Conservation (phyloP, 169 alveolate species). For the Eimeria necatrix region DNA sequence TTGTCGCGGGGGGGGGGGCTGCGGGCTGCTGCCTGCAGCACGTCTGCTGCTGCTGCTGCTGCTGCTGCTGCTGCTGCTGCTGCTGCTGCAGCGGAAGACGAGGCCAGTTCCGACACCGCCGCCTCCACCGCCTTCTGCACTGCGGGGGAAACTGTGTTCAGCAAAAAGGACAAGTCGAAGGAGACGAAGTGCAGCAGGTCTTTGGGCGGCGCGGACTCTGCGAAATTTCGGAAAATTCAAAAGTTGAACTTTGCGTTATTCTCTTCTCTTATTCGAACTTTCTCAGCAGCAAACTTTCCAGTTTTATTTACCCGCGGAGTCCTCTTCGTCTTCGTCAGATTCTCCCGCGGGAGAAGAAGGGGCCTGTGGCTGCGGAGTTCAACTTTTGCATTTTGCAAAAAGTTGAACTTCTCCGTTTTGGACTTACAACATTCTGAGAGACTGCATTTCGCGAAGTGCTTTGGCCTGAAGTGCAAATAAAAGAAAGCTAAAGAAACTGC, state of each 20-base stretch:
- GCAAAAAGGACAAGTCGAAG: not conserved
- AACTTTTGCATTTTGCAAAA: not conserved
- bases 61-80: not conserved
- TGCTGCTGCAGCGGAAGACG: conserved; percentile 4
- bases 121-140: not conserved
- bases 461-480: too few species aligned
- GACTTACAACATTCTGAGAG: too few species aligned
- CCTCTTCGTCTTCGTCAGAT: too few species aligned
- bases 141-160: not conserved
- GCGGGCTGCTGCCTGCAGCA: not conserved
- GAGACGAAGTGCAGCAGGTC: not conserved
- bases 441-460: too few species aligned
- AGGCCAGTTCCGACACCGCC: not conserved
- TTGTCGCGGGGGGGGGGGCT: not conserved
- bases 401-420: not conserved
- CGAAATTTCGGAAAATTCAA: not conserved
- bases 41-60: not conserved
- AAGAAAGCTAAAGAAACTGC: too few species aligned
- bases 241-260: too few species aligned
- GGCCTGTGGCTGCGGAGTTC: too few species aligned
- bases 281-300: too few species aligned
- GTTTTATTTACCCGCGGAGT: too few species aligned
- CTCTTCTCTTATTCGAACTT: too few species aligned
- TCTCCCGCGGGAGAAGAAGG: too few species aligned
- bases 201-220: not conserved